Percentiles rank a stretch among this genome's conserved stretches.
Conservation (phyloP, 2,329 filamentous ascomycete genomes). For the Celoporthe dispersa region DNA sequence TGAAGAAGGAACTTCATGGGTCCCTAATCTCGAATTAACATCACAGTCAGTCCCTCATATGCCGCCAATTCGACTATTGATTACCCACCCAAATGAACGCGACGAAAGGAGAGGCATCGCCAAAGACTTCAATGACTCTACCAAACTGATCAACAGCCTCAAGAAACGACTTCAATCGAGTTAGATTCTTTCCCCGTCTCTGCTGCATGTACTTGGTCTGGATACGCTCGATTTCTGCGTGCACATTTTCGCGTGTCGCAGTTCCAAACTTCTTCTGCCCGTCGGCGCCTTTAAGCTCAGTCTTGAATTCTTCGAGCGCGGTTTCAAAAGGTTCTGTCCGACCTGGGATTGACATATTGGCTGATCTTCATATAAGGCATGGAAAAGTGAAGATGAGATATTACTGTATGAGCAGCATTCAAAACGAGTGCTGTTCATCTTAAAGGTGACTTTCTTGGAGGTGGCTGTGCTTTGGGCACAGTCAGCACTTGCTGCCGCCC, state of each 20-base stretch:
- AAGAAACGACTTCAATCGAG: slow-evolving; percentile 12
- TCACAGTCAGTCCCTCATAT: neutral
- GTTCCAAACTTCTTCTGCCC: neutral
- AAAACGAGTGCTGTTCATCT: neutral
- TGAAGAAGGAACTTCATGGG: slow-evolving; percentile 18
- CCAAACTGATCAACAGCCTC: slow-evolving; percentile 9
- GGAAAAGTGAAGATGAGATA: neutral
- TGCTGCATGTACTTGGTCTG: neutral
- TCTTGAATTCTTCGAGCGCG: slow-evolving; percentile 1
- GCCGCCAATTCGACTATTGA: neutral
- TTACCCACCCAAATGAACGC: slow-evolving; percentile 18
- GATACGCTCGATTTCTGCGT: neutral
- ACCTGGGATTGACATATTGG: slow-evolving; percentile 1
- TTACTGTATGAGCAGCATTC: neutral
- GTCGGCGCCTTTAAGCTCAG: neutral
- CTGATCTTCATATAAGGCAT: neutral
- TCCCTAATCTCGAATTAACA: neutral
- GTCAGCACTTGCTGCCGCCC: neutral
- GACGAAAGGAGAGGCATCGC: slow-evolving; percentile 2
- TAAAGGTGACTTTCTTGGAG: neutral
- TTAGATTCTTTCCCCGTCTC: slow-evolving; percentile 11
- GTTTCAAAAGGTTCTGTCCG: neutral
- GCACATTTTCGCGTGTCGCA: neutral
- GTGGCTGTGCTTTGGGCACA: neutral
- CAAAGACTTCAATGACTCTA: slow-evolving; percentile 17